A percentile compares a stretch with the other conserved stretches of the same genome.
Evolutionary conservation across 768 basidiomycete genomes (phyloP).

Genomic region (Phlebiopsis flavidoalba): DNA sequence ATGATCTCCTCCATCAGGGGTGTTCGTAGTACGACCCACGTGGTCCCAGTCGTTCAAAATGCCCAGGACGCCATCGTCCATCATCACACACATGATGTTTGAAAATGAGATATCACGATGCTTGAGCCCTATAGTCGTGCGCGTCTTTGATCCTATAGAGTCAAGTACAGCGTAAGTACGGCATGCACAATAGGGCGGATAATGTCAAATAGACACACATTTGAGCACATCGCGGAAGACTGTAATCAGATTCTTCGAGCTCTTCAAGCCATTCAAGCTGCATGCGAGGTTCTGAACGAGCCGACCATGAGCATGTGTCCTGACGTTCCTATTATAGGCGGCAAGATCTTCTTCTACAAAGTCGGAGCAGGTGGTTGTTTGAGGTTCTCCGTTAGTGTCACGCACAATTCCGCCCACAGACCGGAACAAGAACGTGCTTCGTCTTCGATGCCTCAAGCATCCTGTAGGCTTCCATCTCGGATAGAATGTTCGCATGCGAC

Average conservation of each 20-base stretch:
- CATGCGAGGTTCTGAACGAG: background rate
- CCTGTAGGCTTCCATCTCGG: too few species aligned
- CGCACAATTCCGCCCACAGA: too few species aligned
- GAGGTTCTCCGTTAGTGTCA: too few species aligned
- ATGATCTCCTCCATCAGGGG: conserved; percentile 5
- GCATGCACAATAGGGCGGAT: too few species aligned
- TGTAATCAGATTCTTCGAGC: background rate
- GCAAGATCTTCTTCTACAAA: too few species aligned
- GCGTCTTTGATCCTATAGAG: too few species aligned
- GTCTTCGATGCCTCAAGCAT: too few species aligned
- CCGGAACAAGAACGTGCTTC: too few species aligned
- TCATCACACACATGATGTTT: background rate
- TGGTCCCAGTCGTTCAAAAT: background rate
- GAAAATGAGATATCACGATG: background rate
- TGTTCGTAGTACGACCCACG: background rate
- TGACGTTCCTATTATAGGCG: background rate
- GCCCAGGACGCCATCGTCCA: background rate
- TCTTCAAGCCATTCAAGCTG: background rate
- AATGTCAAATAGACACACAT: background rate
- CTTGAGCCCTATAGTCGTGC: too few species aligned
- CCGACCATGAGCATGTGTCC: background rate
- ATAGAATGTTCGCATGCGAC: too few species aligned
- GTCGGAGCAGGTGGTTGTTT: too few species aligned
- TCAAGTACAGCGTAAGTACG: too few species aligned
- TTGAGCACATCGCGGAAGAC: background rate